Evolutionary conservation across 2,329 filamentous ascomycete genomes (phyloP).

Genomic region (Hymenoscyphus scutula): DNA sequence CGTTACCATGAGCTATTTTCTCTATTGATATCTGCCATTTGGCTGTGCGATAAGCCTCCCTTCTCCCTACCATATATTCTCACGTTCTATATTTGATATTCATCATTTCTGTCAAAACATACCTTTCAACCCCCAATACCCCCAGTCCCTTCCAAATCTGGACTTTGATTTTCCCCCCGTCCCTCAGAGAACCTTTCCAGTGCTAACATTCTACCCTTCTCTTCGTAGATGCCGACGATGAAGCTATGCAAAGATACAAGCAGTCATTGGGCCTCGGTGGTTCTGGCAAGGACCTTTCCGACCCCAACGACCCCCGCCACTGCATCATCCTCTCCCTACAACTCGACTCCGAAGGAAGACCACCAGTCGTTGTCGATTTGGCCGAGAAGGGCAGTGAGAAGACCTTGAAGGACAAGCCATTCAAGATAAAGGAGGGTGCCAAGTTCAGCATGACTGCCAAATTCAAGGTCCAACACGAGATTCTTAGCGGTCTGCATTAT

Average conservation of each 20-base stretch:
- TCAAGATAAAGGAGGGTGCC: constrained; percentile 94
- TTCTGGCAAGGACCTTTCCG: constrained; percentile 66
- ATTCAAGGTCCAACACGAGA: constrained; percentile 96
- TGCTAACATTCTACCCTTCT: constrained; percentile 16
- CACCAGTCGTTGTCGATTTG: constrained; percentile 87
- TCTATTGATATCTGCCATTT: not conserved
- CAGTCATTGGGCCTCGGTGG: constrained; percentile 84
- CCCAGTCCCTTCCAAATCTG: not conserved
- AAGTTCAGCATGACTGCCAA: constrained; percentile 91
- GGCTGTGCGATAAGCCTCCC: not conserved
- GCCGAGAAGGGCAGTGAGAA: constrained; percentile 69
- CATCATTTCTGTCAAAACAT: not conserved
- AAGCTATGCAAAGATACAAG: constrained; percentile 97
- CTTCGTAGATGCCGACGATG: constrained; percentile 57
- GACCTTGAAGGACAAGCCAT: constrained; percentile 84
- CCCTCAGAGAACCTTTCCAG: not conserved
- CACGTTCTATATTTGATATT: not conserved
- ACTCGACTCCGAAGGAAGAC: constrained; percentile 78
- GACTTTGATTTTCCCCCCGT: not conserved
- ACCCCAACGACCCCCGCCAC: constrained; percentile 79
- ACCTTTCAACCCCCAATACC: not conserved
- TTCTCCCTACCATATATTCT: not conserved
- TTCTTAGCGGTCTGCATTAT: constrained; percentile 92
- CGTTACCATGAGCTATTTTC: not conserved
- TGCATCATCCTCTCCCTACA: constrained; percentile 92